A percentile compares a stretch with the other conserved stretches of the same genome.
Conservation (phyloP, 129 eudicot genomes). For the Arctium lappa region DNA sequence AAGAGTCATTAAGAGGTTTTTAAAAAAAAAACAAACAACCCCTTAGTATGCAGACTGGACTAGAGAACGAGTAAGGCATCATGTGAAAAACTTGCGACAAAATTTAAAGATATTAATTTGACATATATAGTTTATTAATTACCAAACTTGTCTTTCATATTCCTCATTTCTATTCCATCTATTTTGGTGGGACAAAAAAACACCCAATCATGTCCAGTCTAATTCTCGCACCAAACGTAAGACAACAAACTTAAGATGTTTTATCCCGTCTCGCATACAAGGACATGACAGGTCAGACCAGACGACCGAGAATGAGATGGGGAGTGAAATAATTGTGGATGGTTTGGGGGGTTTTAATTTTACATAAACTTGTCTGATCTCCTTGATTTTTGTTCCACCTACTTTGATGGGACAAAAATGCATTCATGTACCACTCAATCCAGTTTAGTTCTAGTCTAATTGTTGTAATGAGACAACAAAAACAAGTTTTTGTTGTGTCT, state of each 20-base stretch:
- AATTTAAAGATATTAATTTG: not conserved
- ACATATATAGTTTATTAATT: not conserved
- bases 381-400: no score
- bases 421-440: not conserved
- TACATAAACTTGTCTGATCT: not conserved
- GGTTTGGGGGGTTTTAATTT: no score
- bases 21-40: no score
- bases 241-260: not conserved
- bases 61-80: not conserved
- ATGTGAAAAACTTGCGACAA: not conserved
- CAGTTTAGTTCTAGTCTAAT: not conserved
- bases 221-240: no score
- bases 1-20: no score
- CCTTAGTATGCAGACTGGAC: not conserved
- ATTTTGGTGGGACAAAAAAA: not conserved
- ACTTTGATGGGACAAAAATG: not conserved
- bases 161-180: no score
- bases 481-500: not conserved
- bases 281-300: no score
- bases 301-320: no score
- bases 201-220: not conserved
- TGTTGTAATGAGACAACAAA: no score
- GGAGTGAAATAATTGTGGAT: not conserved
- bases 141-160: not conserved
- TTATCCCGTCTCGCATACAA: not conserved